A percentile compares a stretch with the other conserved stretches of the same genome.
Evolutionary conservation across 345 rosid species (phyloP).

Genomic region (Carallia pectinifolia): DNA sequence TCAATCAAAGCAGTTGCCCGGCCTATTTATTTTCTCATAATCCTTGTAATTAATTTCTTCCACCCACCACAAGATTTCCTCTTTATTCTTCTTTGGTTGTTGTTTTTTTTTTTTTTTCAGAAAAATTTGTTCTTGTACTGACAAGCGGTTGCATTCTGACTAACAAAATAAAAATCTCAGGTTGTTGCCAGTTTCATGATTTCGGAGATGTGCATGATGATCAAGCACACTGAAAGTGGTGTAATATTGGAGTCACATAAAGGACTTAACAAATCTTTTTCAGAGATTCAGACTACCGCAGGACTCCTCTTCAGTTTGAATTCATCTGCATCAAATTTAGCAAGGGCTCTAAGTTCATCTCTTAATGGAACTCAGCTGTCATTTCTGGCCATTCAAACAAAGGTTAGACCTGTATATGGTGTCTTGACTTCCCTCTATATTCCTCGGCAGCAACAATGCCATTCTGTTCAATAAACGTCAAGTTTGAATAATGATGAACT

Average conservation of each 20-base stretch:
- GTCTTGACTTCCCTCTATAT: neutral
- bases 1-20: constrained; percentile 14
- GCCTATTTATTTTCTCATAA: constrained; percentile 22
- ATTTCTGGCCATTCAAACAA: constrained; percentile 24
- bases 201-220: constrained; percentile 17
- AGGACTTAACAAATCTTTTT: constrained; percentile 6
- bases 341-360: constrained; percentile 29
- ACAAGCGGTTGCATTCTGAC: neutral
- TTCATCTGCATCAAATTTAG: constrained; percentile 33
- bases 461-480: neutral
- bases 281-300: constrained; percentile 32
- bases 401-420: constrained; percentile 16
- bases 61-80: neutral
- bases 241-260: constrained; percentile 4
- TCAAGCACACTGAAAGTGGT: constrained; percentile 6
- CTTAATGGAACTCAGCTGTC: constrained; percentile 33
- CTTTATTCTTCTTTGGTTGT: neutral
- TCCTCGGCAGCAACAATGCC: neutral
- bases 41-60: constrained; percentile 16
- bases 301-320: constrained; percentile 23
- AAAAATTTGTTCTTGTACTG: neutral
- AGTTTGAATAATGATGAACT: too few relatives aligned
- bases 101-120: neutral
- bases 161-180: constrained; percentile 14
- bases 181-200: constrained; percentile 21